Evolutionary conservation across 257 asterid species (phyloP).

Genomic region (Jaltomata sinuosa): DNA sequence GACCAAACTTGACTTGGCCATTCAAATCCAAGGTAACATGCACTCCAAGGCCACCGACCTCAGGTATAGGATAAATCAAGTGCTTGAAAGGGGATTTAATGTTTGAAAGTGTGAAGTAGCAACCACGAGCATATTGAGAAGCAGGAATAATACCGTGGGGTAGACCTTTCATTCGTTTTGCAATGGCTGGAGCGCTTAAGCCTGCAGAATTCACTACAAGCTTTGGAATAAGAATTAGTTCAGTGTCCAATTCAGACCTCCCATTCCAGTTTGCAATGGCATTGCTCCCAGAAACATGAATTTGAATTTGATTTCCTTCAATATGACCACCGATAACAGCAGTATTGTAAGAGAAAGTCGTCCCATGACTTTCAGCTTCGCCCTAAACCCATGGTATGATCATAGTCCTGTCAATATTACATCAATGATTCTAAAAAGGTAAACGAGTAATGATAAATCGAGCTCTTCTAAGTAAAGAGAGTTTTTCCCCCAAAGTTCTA

Average conservation of each 20-base stretch:
- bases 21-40: slow-evolving; percentile 83
- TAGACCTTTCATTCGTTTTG: slow-evolving; percentile 38
- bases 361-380: slow-evolving; percentile 78
- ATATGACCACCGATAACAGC: slow-evolving; percentile 59
- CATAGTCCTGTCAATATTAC: slow-evolving; percentile 44
- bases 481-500: neutral
- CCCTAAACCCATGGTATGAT: slow-evolving; percentile 52
- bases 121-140: slow-evolving; percentile 77
- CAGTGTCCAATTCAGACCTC: slow-evolving; percentile 36
- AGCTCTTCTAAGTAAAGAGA: neutral
- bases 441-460: neutral
- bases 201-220: slow-evolving; percentile 82
- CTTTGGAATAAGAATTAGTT: slow-evolving; percentile 55
- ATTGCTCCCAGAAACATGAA: slow-evolving; percentile 48
- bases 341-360: slow-evolving; percentile 54
- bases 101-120: slow-evolving; percentile 65
- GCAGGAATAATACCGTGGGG: slow-evolving; percentile 24
- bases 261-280: slow-evolving; percentile 31
- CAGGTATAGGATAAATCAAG: slow-evolving; percentile 85
- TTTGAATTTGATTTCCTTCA: slow-evolving; percentile 33
- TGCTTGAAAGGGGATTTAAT: slow-evolving; percentile 46
- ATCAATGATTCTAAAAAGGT: slow-evolving; percentile 22
- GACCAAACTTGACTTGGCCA: slow-evolving; percentile 86
- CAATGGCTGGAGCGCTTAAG: slow-evolving; percentile 52
- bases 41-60: slow-evolving; percentile 93